Conservation (phyloP, 176 grass and related monocot species). For the Carex scoparia region DNA sequence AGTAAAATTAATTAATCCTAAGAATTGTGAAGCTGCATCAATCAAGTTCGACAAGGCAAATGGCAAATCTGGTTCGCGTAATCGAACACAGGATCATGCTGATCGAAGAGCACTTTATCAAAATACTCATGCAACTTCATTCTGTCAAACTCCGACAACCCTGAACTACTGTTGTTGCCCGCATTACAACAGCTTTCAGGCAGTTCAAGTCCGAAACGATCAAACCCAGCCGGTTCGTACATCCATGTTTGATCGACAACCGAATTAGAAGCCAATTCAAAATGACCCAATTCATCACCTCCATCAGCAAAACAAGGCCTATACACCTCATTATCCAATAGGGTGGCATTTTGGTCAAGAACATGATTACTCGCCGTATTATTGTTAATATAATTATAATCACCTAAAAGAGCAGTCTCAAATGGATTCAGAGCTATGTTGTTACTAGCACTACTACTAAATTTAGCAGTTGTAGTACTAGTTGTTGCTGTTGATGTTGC, state of each 20-base stretch:
- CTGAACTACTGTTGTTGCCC: not conserved
- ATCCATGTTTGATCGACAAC: conserved; percentile 47
- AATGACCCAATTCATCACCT: conserved; percentile 6
- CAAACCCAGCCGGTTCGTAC: conserved; percentile 52
- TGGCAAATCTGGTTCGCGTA: conserved; percentile 47
- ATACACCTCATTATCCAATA: conserved; percentile 43
- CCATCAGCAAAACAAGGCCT: conserved; percentile 33
- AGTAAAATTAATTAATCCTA: conserved; percentile 27
- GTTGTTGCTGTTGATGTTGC: not conserved
- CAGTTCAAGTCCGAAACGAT: conserved; percentile 40
- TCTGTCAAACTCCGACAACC: conserved; percentile 69
- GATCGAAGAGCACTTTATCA: conserved; percentile 52
- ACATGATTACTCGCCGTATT: conserved; percentile 9
- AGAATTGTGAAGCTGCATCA: not conserved
- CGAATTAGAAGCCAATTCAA: not conserved
- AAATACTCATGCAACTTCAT: conserved; percentile 91
- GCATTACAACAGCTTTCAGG: conserved; percentile 28
- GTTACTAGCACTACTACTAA: not conserved
- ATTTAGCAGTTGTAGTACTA: not conserved
- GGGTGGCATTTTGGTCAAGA: conserved; percentile 14
- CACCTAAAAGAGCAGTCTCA: not conserved
- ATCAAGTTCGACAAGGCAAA: conserved; percentile 33
- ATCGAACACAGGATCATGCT: conserved; percentile 51
- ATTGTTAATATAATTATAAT: not conserved
- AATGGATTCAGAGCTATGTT: conserved; percentile 1